These are phyloP conservation scores for Lablab purpureus DNA, from an alignment of 306 rosid genomes.

Conservation along the genomic window DNA sequence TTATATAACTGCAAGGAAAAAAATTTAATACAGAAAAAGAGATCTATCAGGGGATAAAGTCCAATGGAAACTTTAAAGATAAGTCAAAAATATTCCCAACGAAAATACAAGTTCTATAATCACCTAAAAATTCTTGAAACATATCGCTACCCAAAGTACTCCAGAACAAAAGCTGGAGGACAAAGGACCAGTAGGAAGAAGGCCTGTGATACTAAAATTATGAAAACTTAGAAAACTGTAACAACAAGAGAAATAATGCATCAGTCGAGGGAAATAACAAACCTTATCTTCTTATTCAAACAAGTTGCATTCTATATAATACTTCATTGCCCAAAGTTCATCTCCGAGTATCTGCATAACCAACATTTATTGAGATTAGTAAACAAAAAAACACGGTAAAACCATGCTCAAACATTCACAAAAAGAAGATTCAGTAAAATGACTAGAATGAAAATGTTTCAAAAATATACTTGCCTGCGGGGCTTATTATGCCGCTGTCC, in stretches of 20 bases:
- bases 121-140: constrained; percentile 76
- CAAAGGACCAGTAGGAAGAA: constrained; percentile 74
- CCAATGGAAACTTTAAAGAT: background rate
- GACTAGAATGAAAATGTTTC: background rate
- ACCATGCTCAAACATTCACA: background rate
- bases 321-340: constrained; percentile 89
- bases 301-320: constrained; percentile 63
- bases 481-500: constrained; percentile 93
- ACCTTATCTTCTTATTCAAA: constrained; percentile 78
- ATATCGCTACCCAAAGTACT: constrained; percentile 88
- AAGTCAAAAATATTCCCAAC: background rate
- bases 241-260: constrained; percentile 37
- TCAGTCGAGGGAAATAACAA: constrained; percentile 33
- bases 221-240: constrained; percentile 51
- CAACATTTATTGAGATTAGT: constrained; percentile 38
- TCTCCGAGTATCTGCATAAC: constrained; percentile 89
- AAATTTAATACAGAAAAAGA: background rate
- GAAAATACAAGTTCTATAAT: constrained; percentile 14
- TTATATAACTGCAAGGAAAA: constrained; percentile 58
- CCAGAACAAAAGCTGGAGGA: constrained; percentile 80
- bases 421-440: constrained; percentile 3
- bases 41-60: background rate
- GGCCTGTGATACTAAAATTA: constrained; percentile 70
- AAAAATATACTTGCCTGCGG: constrained; percentile 68
- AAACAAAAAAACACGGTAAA: background rate